A percentile compares a stretch with the other conserved stretches of the same genome.
Evolutionary conservation across 129 eudicot species (phyloP).

Genomic region (Gnaphalium uliginosum): DNA sequence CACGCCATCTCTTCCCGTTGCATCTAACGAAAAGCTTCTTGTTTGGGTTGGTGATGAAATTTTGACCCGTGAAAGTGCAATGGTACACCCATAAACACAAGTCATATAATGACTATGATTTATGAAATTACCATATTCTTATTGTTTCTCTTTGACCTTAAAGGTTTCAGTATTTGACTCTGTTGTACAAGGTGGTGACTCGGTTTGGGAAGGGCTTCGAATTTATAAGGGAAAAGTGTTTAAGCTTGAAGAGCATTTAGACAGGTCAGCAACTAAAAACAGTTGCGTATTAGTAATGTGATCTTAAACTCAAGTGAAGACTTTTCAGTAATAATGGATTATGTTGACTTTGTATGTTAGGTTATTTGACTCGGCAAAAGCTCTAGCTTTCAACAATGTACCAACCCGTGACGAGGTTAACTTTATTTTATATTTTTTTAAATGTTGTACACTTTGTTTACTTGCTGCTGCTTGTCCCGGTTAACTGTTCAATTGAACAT

Average conservation of each 20-base stretch:
- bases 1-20: conserved; percentile 72
- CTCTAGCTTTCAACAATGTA: conserved; percentile 79
- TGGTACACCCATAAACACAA: conserved; percentile 46
- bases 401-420: conserved; percentile 85
- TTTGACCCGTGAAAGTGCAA: conserved; percentile 83
- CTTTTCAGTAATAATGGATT: neutral
- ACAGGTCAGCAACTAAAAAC: conserved; percentile 57
- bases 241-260: conserved; percentile 97
- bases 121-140: conserved; percentile 4
- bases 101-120: neutral
- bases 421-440: neutral
- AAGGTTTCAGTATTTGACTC: conserved; percentile 98
- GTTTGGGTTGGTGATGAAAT: conserved; percentile 97
- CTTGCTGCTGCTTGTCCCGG: neutral
- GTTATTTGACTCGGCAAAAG: conserved; percentile 95
- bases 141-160: conserved; percentile 22
- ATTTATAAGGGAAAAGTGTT: conserved; percentile 74
- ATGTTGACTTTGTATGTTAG: conserved; percentile 34
- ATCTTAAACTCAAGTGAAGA: conserved; percentile 11
- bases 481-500: neutral
- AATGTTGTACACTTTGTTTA: neutral
- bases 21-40: conserved; percentile 81
- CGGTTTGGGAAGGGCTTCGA: conserved; percentile 98
- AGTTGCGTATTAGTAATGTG: neutral
- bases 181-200: conserved; percentile 98